Percentiles rank a stretch among this genome's conserved stretches.
Conservation (phyloP, 768 basidiomycete genomes). For the Clitopilus passeckerianus region DNA sequence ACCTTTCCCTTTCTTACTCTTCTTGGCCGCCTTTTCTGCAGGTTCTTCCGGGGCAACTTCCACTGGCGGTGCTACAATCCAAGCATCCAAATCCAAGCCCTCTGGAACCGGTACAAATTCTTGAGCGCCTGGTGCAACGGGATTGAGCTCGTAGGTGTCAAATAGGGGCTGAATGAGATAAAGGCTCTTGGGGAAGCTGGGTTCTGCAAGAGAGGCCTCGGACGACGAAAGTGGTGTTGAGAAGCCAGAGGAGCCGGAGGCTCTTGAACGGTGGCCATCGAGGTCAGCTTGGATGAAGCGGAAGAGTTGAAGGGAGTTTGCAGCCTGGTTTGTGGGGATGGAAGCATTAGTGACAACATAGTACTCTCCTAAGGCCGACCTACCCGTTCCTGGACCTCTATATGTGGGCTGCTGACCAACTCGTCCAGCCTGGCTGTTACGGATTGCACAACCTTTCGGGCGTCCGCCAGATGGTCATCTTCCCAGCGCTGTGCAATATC, state of each 20-base stretch:
- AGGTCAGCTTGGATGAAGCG: conserved; percentile 75
- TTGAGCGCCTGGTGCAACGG: conserved; percentile 79
- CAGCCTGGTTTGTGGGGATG: conserved; percentile 51
- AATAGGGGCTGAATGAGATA: conserved; percentile 83
- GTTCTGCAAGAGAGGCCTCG: conserved; percentile 31
- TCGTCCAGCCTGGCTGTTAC: conserved; percentile 53
- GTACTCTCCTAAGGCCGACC: conserved; percentile 10
- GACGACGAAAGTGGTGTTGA: conserved; percentile 35
- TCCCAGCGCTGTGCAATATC: conserved; percentile 77
- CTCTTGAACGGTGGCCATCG: conserved; percentile 42
- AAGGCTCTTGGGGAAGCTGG: conserved; percentile 82
- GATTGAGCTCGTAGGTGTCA: conserved; percentile 73
- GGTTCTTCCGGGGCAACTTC: conserved; percentile 31
- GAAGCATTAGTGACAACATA: not conserved
- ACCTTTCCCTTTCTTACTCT: conserved; percentile 35
- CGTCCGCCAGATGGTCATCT: conserved; percentile 59
- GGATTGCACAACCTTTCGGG: conserved; percentile 58
- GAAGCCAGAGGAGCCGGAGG: conserved; percentile 19
- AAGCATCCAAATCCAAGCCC: conserved; percentile 79
- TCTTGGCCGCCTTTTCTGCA: conserved; percentile 46
- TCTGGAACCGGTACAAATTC: conserved; percentile 77
- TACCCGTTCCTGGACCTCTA: conserved; percentile 93
- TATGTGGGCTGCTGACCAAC: conserved; percentile 59
- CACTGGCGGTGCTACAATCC: conserved; percentile 69
- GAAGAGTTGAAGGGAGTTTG: conserved; percentile 72